Base-by-base conservation (phyloP, 352 stramenopile genomes). In the Peronospora farinosa region DNA sequence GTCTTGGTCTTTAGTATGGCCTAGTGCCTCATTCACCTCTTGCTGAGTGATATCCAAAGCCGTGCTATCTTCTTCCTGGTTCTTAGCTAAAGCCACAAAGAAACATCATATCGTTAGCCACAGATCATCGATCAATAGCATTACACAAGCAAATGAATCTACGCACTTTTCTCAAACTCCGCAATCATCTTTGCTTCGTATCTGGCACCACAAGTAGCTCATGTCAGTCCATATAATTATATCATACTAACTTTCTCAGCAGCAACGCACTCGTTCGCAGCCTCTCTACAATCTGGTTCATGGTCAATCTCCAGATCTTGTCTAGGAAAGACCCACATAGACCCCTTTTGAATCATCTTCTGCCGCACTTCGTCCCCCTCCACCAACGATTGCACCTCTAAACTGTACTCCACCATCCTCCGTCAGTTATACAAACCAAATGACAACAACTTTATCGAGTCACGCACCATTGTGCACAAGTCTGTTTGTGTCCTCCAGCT, bases 271-370 rank as follows among this genome's bases (percentile, higher is more conserved):
- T 86, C 75, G 48, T 87, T 86, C 2, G 52, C 74, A 4, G 78
- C 79, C 23, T 82, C 63, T 33, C 57, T 61, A 21, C 60, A 68
- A 47, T 90, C 77, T 0, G 79, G 79, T 45, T 92, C 79, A 30
- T 77, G 65, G 43, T 92, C 82, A 32, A 91, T 91, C 44, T 86
- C 76, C n/a, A 93, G 51, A 15, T 80, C 61, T 45, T 86, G 81
- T 49, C 82, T 54, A 0, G 81, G 78, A 64, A 91, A 93, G 40
- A 91, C 7, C 68, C 73, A 88, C 54, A 75, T 86, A 42, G 75
- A 84, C 10, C 82, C 82, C 25, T 77, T 65, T 2, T 55, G 48
- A 7, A 70, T 59, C 39, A 88, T 41, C 19, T 58, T 51, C 32
- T 72, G 54, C 0, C 48, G 55, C 9, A 30, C 48, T 0, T 61